Evolutionary conservation across 768 basidiomycete species (phyloP).

Genomic region (Mycena crocata): DNA sequence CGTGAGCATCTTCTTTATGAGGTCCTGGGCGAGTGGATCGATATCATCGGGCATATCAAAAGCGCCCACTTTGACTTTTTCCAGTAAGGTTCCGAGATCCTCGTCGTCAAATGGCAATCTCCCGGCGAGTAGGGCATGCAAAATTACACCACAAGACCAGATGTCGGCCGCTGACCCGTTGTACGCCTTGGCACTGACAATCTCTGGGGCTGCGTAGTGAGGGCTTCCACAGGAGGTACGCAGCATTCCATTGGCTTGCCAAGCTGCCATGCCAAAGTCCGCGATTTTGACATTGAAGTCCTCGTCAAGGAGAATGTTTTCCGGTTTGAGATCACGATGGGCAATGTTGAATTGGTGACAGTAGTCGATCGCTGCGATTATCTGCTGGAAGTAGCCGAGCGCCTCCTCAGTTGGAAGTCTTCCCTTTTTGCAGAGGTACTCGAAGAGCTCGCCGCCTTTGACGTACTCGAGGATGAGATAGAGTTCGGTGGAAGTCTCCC

Average conservation of each 20-base stretch:
- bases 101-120: slow-evolving; percentile 95
- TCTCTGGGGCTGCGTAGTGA: slow-evolving; percentile 95
- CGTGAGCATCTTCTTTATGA: slow-evolving; percentile 85
- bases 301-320: slow-evolving; percentile 89
- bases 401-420: slow-evolving; percentile 79
- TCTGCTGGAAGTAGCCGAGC: slow-evolving; percentile 90
- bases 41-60: slow-evolving; percentile 83
- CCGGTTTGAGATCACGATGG: slow-evolving; percentile 94
- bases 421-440: slow-evolving; percentile 87
- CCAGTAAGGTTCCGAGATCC: slow-evolving; percentile 78
- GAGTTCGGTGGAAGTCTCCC: slow-evolving; percentile 91
- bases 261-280: slow-evolving; percentile 98
- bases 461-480: slow-evolving; percentile 96
- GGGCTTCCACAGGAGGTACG: slow-evolving; percentile 93
- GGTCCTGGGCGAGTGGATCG: slow-evolving; percentile 75
- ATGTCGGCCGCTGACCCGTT: slow-evolving; percentile 91
- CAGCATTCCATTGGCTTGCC: slow-evolving; percentile 77
- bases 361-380: slow-evolving; percentile 91
- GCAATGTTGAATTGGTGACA: slow-evolving; percentile 95
- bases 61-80: slow-evolving; percentile 80
- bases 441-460: slow-evolving; percentile 94
- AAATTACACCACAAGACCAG: slow-evolving; percentile 96
- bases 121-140: slow-evolving; percentile 89
- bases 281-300: slow-evolving; percentile 93
- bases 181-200: slow-evolving; percentile 85